Evolutionary conservation across 2,329 filamentous ascomycete species (phyloP).

Genomic region (Arthrobotrys sphaeroides): DNA sequence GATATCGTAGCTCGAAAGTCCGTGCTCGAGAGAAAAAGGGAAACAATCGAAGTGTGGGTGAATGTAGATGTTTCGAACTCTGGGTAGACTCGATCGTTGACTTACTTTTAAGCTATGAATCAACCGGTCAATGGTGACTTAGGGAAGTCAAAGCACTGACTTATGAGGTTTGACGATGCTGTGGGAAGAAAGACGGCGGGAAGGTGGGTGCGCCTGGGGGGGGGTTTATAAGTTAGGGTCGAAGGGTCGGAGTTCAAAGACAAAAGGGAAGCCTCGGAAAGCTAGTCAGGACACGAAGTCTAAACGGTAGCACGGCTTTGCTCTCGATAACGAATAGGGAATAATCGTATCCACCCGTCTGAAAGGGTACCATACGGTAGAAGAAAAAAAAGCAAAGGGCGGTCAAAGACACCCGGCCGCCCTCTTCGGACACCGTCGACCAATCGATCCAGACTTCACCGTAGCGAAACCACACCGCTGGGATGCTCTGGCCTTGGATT

Average conservation of each 20-base stretch:
- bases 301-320: conserved; percentile 47
- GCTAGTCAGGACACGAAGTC: conserved; percentile 48
- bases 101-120: conserved; percentile 54
- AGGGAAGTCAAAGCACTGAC: conserved; percentile 48
- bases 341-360: conserved; percentile 41
- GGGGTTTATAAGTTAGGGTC: conserved; percentile 50
- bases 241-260: conserved; percentile 35
- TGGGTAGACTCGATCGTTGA: conserved; percentile 26
- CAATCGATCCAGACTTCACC: conserved; percentile 43
- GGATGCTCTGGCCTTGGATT: conserved; percentile 47
- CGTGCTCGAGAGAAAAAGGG: neutral
- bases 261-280: conserved; percentile 37
- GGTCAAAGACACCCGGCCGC: conserved; percentile 33
- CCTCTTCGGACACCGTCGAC: conserved; percentile 13
- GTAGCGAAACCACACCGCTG: conserved; percentile 38
- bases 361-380: conserved; percentile 14
- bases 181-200: conserved; percentile 10
- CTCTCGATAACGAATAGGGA: conserved; percentile 50
- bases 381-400: conserved; percentile 28
- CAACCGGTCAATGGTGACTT: conserved; percentile 46
- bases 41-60: neutral
- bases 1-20: conserved; percentile 9
- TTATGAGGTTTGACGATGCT: conserved; percentile 29
- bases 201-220: conserved; percentile 38
- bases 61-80: conserved; percentile 46